phyloP scores from a whole-genome alignment of 192 early-diverging fungal species.

The Entrophospora sp. region DNA sequence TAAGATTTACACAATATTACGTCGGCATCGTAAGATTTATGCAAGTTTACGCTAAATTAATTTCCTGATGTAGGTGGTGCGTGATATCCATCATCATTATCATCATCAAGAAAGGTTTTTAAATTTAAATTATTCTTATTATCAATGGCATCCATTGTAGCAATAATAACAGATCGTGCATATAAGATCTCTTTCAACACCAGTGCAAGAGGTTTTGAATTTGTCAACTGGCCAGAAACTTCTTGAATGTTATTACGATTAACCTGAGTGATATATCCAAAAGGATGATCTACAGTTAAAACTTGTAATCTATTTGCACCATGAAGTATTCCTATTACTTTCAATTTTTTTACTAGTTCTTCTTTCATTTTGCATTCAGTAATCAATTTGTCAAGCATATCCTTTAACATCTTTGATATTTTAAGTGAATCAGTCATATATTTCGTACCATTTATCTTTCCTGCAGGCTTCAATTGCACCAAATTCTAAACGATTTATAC shows the following conservation, averaged over 20 bases:
- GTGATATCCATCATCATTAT: too few relatives aligned
- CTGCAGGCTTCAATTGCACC: slow-evolving; percentile 3
- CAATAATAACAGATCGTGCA: slow-evolving; percentile 2
- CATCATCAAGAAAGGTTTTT: too few relatives aligned
- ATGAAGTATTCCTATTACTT: slow-evolving; percentile 2
- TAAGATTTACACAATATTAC: too few relatives aligned
- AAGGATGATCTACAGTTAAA: background rate
- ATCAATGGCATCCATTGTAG: too few relatives aligned
- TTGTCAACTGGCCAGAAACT: background rate
- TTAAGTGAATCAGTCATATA: background rate
- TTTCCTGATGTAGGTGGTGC: too few relatives aligned
- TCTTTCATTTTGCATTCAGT: slow-evolving; percentile 14
- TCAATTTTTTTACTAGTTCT: slow-evolving; percentile 1
- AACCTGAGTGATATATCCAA: background rate
- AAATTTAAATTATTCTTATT: too few relatives aligned
- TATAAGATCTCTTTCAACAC: background rate
- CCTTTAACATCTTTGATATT: slow-evolving; percentile 7
- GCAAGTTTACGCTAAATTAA: too few relatives aligned
- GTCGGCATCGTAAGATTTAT: too few relatives aligned
- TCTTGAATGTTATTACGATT: background rate
- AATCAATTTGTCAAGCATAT: background rate
- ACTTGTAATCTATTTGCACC: slow-evolving; percentile 8
- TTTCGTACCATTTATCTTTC: background rate
- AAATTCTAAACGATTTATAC: background rate
- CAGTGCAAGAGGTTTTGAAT: background rate